Evolutionary conservation across 345 rosid genomes (phyloP), one percentile per base, ranked within the genome.

Genomic region (Cardamine resedifolia): DNA sequence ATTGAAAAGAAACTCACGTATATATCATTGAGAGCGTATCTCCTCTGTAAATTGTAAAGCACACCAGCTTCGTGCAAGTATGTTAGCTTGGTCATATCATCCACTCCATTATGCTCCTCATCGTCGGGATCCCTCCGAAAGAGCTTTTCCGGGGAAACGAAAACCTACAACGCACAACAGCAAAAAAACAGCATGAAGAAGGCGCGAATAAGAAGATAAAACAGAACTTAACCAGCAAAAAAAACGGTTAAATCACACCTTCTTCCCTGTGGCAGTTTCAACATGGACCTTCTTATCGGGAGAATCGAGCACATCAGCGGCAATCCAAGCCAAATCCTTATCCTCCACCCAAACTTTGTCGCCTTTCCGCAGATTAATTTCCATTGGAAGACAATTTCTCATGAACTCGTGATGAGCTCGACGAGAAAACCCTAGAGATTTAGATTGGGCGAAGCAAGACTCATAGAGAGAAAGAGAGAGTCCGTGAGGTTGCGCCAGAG

Each of bases 11-110:
- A 44, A 85, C 91, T 89, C 64, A 95, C 99, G 67, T 95, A 95
- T 58, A 95, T 95, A 88, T 95, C 96, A 80, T 95, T 91, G 6
- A 91, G 85, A 61, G 87, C 88, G 24, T 91, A 91, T 91, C 97
- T 83, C 72, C 96, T 85, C 82, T 90, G 83, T 7, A 91, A 83
- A 83, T 91, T 95, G 58, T 82, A 88, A 77, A 91, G 97, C 69
- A 95, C 99, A 70, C 91, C 96, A 64, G 99, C 89, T 84, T 95
- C 99, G 81, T 91, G 88, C 90, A 95, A 90, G 81, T 94, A 88
- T 12, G 96, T 80, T 74, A 94, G 77, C 74, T 94, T 94, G 0
- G 97, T 94, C 99, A 94, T 94, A 80, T 94, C 99, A 77, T 95
- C 99, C 10, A 95, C 97, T 72, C 99, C 99, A 38, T 90, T 93